Conservation (phyloP, 257 asterid species). For the Solanum sejunctum region DNA sequence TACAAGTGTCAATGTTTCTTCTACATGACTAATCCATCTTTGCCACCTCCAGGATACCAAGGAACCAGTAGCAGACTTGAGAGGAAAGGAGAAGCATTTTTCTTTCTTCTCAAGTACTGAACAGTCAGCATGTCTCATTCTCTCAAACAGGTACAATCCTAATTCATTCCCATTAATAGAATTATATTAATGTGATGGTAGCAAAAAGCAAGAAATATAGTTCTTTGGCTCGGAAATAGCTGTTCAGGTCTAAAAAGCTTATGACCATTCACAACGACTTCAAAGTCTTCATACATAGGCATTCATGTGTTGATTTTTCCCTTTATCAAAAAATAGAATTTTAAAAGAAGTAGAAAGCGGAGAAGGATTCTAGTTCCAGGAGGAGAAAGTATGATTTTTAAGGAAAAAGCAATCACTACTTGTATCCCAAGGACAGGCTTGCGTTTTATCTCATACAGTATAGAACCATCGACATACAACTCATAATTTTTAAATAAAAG, state of each 20-base stretch:
- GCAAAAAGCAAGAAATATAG: not conserved
- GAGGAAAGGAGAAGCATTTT: not conserved
- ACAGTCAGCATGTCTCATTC: not conserved
- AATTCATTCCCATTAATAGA: not conserved
- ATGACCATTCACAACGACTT: not conserved
- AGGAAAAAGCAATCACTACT: not conserved
- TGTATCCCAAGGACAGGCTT: not conserved
- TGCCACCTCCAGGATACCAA: not conserved
- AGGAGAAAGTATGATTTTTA: not conserved
- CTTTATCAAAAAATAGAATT: not conserved
- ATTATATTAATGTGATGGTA: not conserved
- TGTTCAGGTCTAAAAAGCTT: not conserved
- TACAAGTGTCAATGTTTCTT: not conserved
- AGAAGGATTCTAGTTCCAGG: not conserved
- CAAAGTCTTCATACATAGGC: not conserved
- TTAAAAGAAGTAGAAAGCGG: not conserved
- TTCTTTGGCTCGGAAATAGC: not conserved
- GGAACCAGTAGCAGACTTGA: not conserved
- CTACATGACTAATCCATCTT: not conserved
- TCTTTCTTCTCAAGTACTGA: not conserved
- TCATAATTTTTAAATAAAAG: not conserved
- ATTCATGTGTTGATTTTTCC: not conserved
- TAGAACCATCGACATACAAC: not conserved
- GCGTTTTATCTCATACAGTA: not conserved
- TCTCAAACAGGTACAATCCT: not conserved